A percentile compares a stretch with the other conserved stretches of the same genome.
Evolutionary conservation across 176 grass and related monocot genomes (phyloP).

Genomic region (Oryza australiensis): DNA sequence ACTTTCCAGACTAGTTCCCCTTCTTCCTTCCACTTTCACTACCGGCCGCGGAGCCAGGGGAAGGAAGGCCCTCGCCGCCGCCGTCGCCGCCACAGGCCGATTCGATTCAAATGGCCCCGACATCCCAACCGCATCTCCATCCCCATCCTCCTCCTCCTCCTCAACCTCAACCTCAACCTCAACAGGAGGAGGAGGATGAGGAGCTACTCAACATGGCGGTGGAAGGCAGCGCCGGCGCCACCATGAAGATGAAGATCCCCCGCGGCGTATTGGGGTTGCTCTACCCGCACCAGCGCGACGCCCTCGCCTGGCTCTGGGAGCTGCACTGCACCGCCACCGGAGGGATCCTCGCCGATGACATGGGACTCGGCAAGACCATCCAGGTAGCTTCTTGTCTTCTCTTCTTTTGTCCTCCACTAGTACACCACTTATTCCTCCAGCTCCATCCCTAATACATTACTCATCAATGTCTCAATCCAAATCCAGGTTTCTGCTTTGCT

Average conservation of each 20-base stretch:
- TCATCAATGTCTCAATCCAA: neutral
- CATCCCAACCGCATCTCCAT: neutral
- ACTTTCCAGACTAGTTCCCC: too few species aligned
- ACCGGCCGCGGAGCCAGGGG: too few species aligned
- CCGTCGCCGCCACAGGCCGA: neutral
- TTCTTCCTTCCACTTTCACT: neutral
- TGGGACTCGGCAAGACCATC: constrained; percentile 74
- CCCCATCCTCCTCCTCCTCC: too few species aligned
- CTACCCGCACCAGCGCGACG: neutral
- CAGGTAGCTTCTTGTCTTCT: constrained; percentile 23
- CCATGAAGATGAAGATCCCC: neutral
- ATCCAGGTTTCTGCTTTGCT: constrained; percentile 62
- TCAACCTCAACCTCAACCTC: neutral
- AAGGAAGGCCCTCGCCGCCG: too few species aligned
- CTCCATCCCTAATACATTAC: too few species aligned
- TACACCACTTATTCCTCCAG: neutral
- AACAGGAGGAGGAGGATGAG: neutral
- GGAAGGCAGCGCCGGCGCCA: neutral
- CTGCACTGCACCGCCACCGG: neutral
- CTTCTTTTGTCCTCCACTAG: neutral
- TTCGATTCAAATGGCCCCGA: neutral
- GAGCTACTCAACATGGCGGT: neutral
- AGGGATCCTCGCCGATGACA: constrained; percentile 45
- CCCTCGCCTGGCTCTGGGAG: neutral
- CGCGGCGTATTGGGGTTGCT: neutral